Percentiles rank a stretch among this genome's conserved stretches.
These are phyloP conservation scores for Coprinopsis sp. DNA, from an alignment of 768 basidiomycete species.

Conservation along the genomic window DNA sequence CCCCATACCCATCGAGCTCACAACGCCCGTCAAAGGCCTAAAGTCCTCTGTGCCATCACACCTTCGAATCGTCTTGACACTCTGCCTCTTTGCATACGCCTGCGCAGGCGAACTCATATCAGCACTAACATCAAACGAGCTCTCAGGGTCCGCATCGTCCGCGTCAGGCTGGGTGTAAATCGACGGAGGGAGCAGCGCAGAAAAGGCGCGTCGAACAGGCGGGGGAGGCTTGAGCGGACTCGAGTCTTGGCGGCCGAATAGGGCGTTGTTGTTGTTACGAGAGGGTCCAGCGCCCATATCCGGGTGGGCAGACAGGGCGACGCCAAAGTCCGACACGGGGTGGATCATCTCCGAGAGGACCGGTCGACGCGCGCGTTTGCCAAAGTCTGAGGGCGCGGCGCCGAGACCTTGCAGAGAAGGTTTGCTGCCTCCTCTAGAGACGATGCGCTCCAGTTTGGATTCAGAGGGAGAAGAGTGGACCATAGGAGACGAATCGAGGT, in stretches of 20 bases:
- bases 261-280: conserved; percentile 26
- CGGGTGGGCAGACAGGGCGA: conserved; percentile 43
- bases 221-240: too few species aligned
- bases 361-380: conserved; percentile 62
- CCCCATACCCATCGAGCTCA: conserved; percentile 47
- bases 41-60: conserved; percentile 83
- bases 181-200: conserved; percentile 65
- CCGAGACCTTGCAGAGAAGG: conserved; percentile 52
- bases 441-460: conserved; percentile 43
- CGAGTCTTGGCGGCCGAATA: too few species aligned
- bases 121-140: conserved; percentile 53
- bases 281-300: conserved; percentile 26
- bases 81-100: conserved; percentile 74
- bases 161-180: conserved; percentile 42
- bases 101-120: conserved; percentile 80
- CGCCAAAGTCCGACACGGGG: conserved; percentile 35
- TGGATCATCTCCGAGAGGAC: conserved; percentile 60
- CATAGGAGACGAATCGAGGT: conserved; percentile 45
- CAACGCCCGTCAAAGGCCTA: conserved; percentile 67
- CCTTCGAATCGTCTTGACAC: conserved; percentile 70
- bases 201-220: conserved; percentile 67
- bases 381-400: conserved; percentile 45
- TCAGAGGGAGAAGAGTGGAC: conserved; percentile 48
- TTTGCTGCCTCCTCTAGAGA: conserved; percentile 43
- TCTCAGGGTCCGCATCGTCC: too few species aligned